Percentiles rank a stretch among this genome's conserved stretches.
Evolutionary conservation across 2,329 filamentous ascomycete species (phyloP).

Genomic region (Nemania abortiva): DNA sequence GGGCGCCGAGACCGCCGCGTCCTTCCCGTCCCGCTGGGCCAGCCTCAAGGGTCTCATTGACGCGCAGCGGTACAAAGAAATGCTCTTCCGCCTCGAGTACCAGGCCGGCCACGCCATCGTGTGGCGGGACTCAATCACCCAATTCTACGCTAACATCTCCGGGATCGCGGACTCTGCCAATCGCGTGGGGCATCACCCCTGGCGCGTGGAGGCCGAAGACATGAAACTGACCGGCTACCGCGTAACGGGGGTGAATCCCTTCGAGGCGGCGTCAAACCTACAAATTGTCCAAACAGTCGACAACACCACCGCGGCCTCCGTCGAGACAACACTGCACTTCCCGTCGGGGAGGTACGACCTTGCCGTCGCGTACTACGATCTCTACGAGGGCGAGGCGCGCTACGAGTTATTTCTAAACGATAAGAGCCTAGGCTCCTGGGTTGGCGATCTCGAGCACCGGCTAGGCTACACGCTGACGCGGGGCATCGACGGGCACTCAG

Average conservation of each 20-base stretch:
- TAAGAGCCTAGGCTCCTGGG: constrained; percentile 66
- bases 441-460: constrained; percentile 68
- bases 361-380: constrained; percentile 75
- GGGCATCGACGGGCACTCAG: constrained; percentile 74
- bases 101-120: constrained; percentile 78
- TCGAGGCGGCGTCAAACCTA: constrained; percentile 69
- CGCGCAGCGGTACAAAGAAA: constrained; percentile 68
- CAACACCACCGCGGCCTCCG: constrained; percentile 65
- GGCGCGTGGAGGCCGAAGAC: constrained; percentile 75
- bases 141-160: constrained; percentile 73
- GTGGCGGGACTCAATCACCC: constrained; percentile 75
- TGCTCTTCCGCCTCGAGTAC: constrained; percentile 69
- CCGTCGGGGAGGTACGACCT: constrained; percentile 70
- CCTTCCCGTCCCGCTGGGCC: constrained; percentile 67
- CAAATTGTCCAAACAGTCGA: constrained; percentile 67
- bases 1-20: constrained; percentile 70
- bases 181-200: constrained; percentile 71
- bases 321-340: constrained; percentile 60
- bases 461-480: constrained; percentile 69
- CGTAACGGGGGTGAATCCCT: constrained; percentile 65
- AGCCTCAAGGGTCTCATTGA: constrained; percentile 69
- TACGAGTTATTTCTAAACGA: constrained; percentile 69
- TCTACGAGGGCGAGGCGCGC: constrained; percentile 67
- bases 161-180: constrained; percentile 67
- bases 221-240: constrained; percentile 73